Evolutionary conservation across 495 filamentous ascomycete species (phyloP).

Genomic region (Aspergillus wentii): DNA sequence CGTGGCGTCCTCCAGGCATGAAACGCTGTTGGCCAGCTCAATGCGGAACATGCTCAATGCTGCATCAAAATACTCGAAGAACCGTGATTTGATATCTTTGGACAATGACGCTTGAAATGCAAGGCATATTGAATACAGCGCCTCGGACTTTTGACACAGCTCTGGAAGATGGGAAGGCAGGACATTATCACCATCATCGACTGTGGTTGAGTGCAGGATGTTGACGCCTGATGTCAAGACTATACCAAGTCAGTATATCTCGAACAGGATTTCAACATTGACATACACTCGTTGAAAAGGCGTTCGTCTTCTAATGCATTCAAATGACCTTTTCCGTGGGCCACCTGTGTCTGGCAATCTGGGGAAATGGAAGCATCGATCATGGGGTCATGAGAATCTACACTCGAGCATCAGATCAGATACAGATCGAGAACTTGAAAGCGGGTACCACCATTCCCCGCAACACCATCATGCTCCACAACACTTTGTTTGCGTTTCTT

Average conservation of each 20-base stretch:
- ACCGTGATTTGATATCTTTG: conserved; percentile 9
- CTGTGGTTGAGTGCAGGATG: conserved; percentile 27
- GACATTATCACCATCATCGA: conserved; percentile 13
- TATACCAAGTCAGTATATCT: conserved; percentile 4
- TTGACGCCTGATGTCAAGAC: conserved; percentile 28
- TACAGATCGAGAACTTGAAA: no score
- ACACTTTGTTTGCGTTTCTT: no score
- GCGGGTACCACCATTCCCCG: no score
- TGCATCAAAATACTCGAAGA: conserved; percentile 29
- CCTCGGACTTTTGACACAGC: conserved; percentile 23
- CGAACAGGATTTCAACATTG: conserved; percentile 7
- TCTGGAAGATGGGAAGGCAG: conserved; percentile 18
- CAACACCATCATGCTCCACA: no score
- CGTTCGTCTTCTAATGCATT: conserved; percentile 12
- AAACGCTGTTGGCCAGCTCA: conserved; percentile 21
- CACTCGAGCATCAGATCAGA: no score
- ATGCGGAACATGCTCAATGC: conserved; percentile 24
- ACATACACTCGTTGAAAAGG: conserved; percentile 30
- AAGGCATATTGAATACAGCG: conserved; percentile 28
- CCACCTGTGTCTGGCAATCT: no score
- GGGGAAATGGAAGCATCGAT: no score
- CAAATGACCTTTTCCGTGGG: no score
- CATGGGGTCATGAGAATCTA: no score
- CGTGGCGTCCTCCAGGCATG: conserved; percentile 23
- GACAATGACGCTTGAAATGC: conserved; percentile 25